Base-by-base conservation (phyloP, 306 rosid genomes). In the Trichosanthes truncata region DNA sequence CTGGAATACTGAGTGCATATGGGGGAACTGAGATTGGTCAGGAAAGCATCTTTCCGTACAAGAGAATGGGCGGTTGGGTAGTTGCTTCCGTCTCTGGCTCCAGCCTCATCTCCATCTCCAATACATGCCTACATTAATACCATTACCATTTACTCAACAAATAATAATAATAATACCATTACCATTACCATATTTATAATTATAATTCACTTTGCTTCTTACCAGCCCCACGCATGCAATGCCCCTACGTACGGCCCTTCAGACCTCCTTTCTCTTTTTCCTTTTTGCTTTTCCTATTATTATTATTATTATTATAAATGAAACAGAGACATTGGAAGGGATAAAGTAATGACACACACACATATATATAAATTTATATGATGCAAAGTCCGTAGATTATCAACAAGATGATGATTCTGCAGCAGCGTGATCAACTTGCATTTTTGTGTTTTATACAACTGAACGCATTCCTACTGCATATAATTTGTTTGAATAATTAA, bases 11-110 rank as follows among this genome's bases (percentile, higher is more conserved):
- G 62, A 72, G 26, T 65, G 87, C 91, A 89, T 87, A 86, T 87
- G 88, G 83, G 60, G 71, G 80, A 75, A 87, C 84, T 81, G 41
- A 84, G 82, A 90, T 92, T 87, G 90, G 92, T 86, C 71, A 46
- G 15, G 23, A 26, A 21, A 66, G 93, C 81, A 87, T 92, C 86
- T 87, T 18, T 73, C 84, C 87, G 90, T 78, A 88, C 89, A 14
- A 9, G 29, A 78, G 43, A 49, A 73, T 73, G 78, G 43, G 43
- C 11, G 43, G 61, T 73, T 48, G 9, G 57, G 13, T 71, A 26
- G 40, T 62, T 62, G 69, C 21, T 62, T 52, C 57, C 23, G 15
- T 46, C 51, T 11, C 40, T 40, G 45, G 23, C 62, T 56, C 36
- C 71, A 62, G 43, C 23, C 45, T 68, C 55, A 68, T n/a, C 76